These are phyloP conservation scores for Sporopachydermia lactativora DNA, from an alignment of 805 yeast species.

Conservation along the genomic window DNA sequence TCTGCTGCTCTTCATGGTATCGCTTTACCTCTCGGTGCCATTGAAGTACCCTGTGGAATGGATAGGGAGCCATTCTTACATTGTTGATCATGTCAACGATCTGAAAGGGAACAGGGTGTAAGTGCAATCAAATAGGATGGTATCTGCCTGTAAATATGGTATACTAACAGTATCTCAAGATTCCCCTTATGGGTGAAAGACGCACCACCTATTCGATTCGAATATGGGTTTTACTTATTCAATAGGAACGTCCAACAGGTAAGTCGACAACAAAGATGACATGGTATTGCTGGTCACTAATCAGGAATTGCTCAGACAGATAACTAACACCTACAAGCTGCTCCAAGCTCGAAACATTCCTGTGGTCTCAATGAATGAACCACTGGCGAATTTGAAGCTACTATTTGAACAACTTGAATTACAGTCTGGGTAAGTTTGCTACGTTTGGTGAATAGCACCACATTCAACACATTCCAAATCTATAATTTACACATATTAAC, in stretches of 20 bases:
- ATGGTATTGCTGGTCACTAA: too few species aligned
- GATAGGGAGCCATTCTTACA: conserved; percentile 33
- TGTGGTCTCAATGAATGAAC: conserved; percentile 20
- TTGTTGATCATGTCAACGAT: conserved; percentile 32
- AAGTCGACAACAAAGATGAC: not conserved
- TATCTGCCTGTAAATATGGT: not conserved
- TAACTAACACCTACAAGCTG: too few species aligned
- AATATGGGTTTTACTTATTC: conserved; percentile 33
- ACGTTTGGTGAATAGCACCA: too few species aligned
- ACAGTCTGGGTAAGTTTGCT: too few species aligned
- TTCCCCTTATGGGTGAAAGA: conserved; percentile 40
- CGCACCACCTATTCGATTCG: conserved; percentile 28
- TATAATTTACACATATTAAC: too few species aligned
- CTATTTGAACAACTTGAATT: too few species aligned
- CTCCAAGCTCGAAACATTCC: conserved; percentile 18
- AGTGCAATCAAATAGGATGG: conserved; percentile 7
- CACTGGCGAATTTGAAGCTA: conserved; percentile 24
- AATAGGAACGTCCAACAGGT: conserved; percentile 32
- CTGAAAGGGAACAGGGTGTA: conserved; percentile 12
- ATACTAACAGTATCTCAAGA: conserved; percentile 8
- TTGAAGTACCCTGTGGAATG: conserved; percentile 35
- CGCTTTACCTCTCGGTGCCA: conserved; percentile 28
- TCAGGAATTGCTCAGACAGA: too few species aligned
- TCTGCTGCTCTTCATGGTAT: conserved; percentile 25
- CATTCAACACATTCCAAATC: too few species aligned